Evolutionary conservation across 2,329 filamentous ascomycete species (phyloP).

Genomic region (Penicillium verrucosum): DNA sequence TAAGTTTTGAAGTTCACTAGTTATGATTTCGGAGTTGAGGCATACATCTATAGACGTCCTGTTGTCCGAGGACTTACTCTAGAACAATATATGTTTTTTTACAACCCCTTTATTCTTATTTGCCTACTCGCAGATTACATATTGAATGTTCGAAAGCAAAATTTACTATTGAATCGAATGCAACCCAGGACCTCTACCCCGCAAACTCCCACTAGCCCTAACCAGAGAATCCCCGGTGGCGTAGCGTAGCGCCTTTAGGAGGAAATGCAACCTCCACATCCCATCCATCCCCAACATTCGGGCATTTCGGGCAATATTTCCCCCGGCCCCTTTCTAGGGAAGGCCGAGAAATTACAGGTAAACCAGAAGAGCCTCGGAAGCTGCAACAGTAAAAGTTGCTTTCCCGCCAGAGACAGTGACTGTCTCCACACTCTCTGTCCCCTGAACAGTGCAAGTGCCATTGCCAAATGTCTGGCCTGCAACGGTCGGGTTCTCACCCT

Average conservation of each 20-base stretch:
- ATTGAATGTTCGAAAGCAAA: not conserved
- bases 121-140: not conserved
- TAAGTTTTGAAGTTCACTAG: no score
- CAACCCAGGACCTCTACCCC: not conserved
- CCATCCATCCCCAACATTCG: not conserved
- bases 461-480: conserved; percentile 49
- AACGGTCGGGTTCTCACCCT: conserved; percentile 44
- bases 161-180: not conserved
- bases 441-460: conserved; percentile 45
- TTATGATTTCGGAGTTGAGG: not conserved
- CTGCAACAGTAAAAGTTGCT: conserved; percentile 43
- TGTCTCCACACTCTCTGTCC: conserved; percentile 29
- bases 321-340: not conserved
- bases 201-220: not conserved
- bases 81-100: not conserved
- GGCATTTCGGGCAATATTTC: not conserved
- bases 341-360: conserved; percentile 35
- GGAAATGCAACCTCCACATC: not conserved
- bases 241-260: not conserved
- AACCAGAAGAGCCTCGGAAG: conserved; percentile 50
- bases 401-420: conserved; percentile 25
- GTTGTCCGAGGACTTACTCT: not conserved
- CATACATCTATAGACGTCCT: not conserved
- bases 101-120: not conserved
- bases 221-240: conserved; percentile 6